Conservation (phyloP, 1,284 basidiomycete genomes). For the Schizopora paradoxa region DNA sequence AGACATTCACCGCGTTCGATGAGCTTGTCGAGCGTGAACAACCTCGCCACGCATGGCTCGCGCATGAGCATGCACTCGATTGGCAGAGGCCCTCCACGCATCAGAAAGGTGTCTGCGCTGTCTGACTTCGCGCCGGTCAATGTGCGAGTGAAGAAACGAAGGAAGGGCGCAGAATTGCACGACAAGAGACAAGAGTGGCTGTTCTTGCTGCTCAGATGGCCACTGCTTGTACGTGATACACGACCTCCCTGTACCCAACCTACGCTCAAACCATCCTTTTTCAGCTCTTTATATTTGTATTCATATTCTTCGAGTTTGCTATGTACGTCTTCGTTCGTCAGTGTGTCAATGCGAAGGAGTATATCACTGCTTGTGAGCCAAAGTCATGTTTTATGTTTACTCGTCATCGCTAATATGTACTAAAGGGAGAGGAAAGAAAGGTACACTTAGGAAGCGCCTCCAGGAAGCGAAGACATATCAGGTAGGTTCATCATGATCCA, state of each 20-base stretch:
- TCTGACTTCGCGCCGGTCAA: constrained; percentile 94
- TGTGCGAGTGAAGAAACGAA: constrained; percentile 63
- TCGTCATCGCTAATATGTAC: constrained; percentile 1
- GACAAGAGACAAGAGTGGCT: constrained; percentile 69
- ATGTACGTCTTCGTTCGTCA: constrained; percentile 86
- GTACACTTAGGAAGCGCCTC: constrained; percentile 67
- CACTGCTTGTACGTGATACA: constrained; percentile 64
- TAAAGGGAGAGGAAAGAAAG: constrained; percentile 81
- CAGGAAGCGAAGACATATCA: constrained; percentile 67
- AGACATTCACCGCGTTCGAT: constrained; percentile 29
- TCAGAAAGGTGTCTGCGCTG: constrained; percentile 79
- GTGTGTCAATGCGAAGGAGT: constrained; percentile 90
- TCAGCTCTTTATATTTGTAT: constrained; percentile 75
- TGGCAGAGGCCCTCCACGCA: constrained; percentile 31
- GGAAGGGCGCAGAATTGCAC: constrained; percentile 41
- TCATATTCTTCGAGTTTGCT: constrained; percentile 85
- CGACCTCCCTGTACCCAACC: constrained; percentile 3
- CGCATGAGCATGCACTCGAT: constrained; percentile 25
- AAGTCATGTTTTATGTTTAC: neutral
- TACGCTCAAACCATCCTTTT: neutral
- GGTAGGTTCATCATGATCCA: neutral
- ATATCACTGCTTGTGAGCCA: constrained; percentile 77
- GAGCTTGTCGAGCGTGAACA: constrained; percentile 30
- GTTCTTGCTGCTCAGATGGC: constrained; percentile 84
- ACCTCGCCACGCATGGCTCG: constrained; percentile 29